Base-by-base conservation (phyloP, 108 stramenopile genomes). In the Nitzschia inconspicua region DNA sequence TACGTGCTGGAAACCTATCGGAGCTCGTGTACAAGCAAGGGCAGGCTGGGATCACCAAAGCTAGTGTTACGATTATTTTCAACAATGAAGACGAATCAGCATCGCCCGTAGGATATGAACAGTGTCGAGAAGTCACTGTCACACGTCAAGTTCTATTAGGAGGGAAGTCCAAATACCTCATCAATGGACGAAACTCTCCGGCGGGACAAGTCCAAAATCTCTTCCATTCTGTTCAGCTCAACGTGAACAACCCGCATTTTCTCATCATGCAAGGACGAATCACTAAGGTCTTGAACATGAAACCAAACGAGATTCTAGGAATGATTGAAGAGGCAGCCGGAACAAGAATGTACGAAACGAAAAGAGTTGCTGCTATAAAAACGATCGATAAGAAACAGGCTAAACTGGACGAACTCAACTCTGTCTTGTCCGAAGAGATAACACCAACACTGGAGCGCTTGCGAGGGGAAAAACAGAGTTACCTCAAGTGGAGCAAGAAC, bases 251-350 rank as follows among this genome's bases (percentile, higher is more conserved):
- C 83, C 98, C 98, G 6, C 98, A 99, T 75, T 99, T 99, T 77
- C 84, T 98, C 42, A 99, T 99, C 75, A 98, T 98, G 97, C 98
- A 99, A 79, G 88, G 96, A 59, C 85, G 96, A 23, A 97, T 97
- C 60, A 97, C 97, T 48, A 97, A 98, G 69, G 98, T 99, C 5
- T 83, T 99, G 46, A 99, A 99, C 76, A 99, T 99, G 98, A 98
- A 98, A 64, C 97, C 98, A 9, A 64, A 85, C 41, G 98, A 99
- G 73, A 97, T 97, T 68, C 83, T 99, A 28, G 94, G 96, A 34
- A 99, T 99, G 98, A 94, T 99, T 26, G 98, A 99, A 80, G 98
- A 99, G 79, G 97, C 98, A 10, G 98, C 97, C 0, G 98, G 98
- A 7, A 99, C 98, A 20, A 89, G 98, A 40, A 99, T 99, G 98